Base-by-base conservation (phyloP, 2,329 filamentous ascomycete genomes). In the Rhexocercosporidium sp. region DNA sequence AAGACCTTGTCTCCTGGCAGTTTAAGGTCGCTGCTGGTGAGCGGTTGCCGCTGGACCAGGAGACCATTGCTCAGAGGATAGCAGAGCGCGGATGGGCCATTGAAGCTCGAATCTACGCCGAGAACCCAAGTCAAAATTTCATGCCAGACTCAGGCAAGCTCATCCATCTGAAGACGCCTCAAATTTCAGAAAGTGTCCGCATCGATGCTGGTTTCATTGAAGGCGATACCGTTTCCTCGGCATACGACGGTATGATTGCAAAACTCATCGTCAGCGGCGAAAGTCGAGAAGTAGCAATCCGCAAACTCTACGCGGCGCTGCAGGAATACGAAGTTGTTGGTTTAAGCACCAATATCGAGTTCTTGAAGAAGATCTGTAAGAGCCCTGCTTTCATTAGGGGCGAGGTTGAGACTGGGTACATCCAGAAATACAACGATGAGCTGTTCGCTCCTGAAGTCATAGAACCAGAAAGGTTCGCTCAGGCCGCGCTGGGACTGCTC, bases 211-310 rank as follows among this genome's bases (percentile, higher is more conserved):
- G 96, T 1, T 98, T 98, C 78, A 88, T 94, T 31, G 86, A 94
- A 72, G 96, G 96, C 29, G 95, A 97, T 77, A 93, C 93, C 70
- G 92, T 99, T 2, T 96, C 94, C 0, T 93, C 95, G 66, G 92
- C 96, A 64, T 99, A 99, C 79, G 96, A 99, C 74, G 96, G 96
- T 31, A 99, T 99, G 96, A 97, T 99, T 72, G 93, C 96, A 53
- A 99, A 99, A 81, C 86, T 99, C 62, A 99, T 99, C 73, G 93
- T 98, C 6, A 88, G 92, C 66, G 96, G 92, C 0, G 86, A 88
- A 18, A 91, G 91, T 65, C 87, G 96, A 67, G 87, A 91, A 77
- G 90, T 92, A 29, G 93, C 94, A 3, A 90, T 99, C 59, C 89
- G 92, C 66, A 96, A 93, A 78, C 84, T 99, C 67, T 88, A 89